A percentile compares a stretch with the other conserved stretches of the same genome.
phyloP scores from a whole-genome alignment of 1,284 basidiomycete species.

The Trichosporon sp. region DNA sequence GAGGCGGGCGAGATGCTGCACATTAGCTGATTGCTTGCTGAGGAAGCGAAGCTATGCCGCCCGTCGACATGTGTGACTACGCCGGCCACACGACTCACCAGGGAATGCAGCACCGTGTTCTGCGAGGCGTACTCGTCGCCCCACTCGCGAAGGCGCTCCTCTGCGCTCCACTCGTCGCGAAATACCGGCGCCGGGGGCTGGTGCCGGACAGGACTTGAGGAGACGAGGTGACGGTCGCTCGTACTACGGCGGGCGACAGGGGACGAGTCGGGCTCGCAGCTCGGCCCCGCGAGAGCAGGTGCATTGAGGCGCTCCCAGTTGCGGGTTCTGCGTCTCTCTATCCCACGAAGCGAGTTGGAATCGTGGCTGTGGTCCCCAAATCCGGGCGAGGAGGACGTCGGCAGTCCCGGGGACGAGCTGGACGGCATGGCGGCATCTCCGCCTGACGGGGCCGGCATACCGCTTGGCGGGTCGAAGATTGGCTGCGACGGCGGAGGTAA shows the following conservation, averaged over 20 bases:
- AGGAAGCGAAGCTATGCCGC: not conserved
- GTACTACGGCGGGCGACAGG: constrained; percentile 17
- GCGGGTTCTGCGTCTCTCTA: constrained; percentile 31
- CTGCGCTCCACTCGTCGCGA: constrained; percentile 31
- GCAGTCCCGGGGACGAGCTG: not conserved
- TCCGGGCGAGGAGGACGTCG: not conserved
- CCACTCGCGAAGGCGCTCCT: constrained; percentile 35
- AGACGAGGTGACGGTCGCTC: constrained; percentile 23
- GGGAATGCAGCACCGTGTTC: constrained; percentile 31
- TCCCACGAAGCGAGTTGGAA: not conserved
- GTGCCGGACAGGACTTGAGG: constrained; percentile 33
- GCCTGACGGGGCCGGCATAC: no score
- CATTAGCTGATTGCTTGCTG: constrained; percentile 2
- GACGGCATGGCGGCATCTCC: constrained; percentile 8
- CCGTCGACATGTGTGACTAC: not conserved
- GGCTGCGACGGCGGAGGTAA: constrained; percentile 15
- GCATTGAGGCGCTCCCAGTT: constrained; percentile 33
- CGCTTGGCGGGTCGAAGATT: not conserved
- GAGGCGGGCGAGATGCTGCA: constrained; percentile 22
- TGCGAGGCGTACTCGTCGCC: constrained; percentile 32
- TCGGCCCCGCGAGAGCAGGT: constrained; percentile 8
- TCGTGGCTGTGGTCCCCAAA: not conserved
- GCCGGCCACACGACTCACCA: constrained; percentile 23
- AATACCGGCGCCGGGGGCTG: constrained; percentile 30
- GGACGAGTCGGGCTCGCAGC: constrained; percentile 17